These are phyloP conservation scores for Crepidotus variabilis DNA, from an alignment of 768 basidiomycete species.

Conservation along the genomic window DNA sequence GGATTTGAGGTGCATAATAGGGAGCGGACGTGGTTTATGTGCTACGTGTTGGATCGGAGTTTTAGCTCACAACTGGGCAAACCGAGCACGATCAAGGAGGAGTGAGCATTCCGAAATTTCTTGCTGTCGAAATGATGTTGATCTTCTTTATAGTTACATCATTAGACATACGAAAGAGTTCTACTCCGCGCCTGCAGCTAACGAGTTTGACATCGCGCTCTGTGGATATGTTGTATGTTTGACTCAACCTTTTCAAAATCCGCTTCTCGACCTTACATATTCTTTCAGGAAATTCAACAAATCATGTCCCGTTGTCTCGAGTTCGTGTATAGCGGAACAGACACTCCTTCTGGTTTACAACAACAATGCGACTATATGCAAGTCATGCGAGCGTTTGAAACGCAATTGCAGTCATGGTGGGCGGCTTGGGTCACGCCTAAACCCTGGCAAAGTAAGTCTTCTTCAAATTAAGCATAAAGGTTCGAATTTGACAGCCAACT, in stretches of 20 bases:
- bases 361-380: conserved; percentile 82
- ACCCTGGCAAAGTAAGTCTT: conserved; percentile 26
- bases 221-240: conserved; percentile 72
- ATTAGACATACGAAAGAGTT: conserved; percentile 80
- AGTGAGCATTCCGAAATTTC: conserved; percentile 50
- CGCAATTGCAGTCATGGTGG: conserved; percentile 64
- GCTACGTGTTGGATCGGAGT: conserved; percentile 84
- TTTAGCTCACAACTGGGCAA: conserved; percentile 96
- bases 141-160: conserved; percentile 56
- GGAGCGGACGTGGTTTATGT: conserved; percentile 91
- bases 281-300: conserved; percentile 74
- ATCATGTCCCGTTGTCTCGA: conserved; percentile 87
- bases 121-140: conserved; percentile 5
- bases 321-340: conserved; percentile 81
- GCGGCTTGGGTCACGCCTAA: conserved; percentile 45
- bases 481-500: conserved; percentile 8
- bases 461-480: background rate
- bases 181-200: conserved; percentile 63
- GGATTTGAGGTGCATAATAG: conserved; percentile 90
- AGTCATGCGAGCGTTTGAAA: conserved; percentile 80
- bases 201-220: conserved; percentile 62
- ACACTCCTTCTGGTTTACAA: conserved; percentile 77
- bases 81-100: conserved; percentile 88
- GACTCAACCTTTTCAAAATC: background rate
- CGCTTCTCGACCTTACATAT: conserved; percentile 9